Evolutionary conservation across 176 grass and related monocot genomes (phyloP), one percentile per base, ranked within the genome.

Genomic region (Themeda triandra): DNA sequence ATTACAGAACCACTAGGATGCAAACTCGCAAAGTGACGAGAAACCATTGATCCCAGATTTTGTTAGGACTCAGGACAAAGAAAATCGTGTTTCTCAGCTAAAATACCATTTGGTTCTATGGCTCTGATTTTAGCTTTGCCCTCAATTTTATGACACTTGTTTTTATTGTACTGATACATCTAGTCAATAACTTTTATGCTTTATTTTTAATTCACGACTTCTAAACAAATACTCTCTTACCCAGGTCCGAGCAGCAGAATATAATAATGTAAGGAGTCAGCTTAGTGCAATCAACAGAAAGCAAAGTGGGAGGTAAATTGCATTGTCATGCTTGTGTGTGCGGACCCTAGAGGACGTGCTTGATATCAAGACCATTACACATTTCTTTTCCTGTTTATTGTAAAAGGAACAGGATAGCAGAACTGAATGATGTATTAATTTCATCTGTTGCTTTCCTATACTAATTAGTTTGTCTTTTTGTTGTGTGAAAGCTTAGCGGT

Each of bases 211-310:
- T 87, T 74, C 73, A 13, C 36, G 68, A 13, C 2, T 58, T 58
- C 18, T 62, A 6, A 78, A 75, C 3, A 2, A 49, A 45, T 48
- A 7, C 24, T 14, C 18, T 28, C 23, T 75, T 45, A 65, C 74
- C 62, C 85, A 99, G 96, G 89, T 99, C 39, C 84, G 93, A 72
- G 83, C 72, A 83, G 86, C 96, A 0, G 93, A 99, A 30, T 96
- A 99, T 54, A 95, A 88, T 70, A 99, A 93, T 88, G 86, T 99
- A 25, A 94, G 94, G 81, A 92, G 96, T 85, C 96, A 99, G 84
- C 96, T 99, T 71, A 95, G 92, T 63, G 86, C 90, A 24, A 99
- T 99, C 73, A 99, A 94, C 71, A 90, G 96, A 85, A 99, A 99
- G 91, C 96, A 99, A 93, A 96, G 73, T 86, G 96, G 96, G 84